Conservation (phyloP, 208 protist species). For the Acanthamoeba culbertsoni region DNA sequence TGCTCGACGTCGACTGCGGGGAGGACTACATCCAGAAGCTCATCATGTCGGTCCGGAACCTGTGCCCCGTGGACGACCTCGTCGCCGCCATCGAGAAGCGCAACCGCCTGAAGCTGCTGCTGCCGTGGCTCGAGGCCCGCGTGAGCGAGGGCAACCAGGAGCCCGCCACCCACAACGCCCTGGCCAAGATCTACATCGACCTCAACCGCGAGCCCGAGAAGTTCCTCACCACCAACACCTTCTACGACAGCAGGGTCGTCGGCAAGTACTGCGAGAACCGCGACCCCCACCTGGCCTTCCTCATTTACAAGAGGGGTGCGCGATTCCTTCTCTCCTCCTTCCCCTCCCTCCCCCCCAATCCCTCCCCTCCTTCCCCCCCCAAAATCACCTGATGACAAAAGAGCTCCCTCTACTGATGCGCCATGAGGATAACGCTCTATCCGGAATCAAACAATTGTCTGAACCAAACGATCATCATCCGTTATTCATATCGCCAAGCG, state of each 20-base stretch:
- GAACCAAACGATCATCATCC: too few relatives aligned
- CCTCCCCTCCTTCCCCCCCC: too few relatives aligned
- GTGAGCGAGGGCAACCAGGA: slow-evolving; percentile 94
- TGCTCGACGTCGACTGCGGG: slow-evolving; percentile 97
- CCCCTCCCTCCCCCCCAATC: not conserved
- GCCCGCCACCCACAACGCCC: slow-evolving; percentile 95
- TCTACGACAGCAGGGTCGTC: slow-evolving; percentile 94
- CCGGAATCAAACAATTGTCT: slow-evolving; percentile 14
- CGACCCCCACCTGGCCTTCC: slow-evolving; percentile 97
- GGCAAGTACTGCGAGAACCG: slow-evolving; percentile 99
- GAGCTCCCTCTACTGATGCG: not conserved
- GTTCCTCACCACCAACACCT: slow-evolving; percentile 96
- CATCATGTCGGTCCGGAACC: slow-evolving; percentile 92
- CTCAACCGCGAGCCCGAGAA: slow-evolving; percentile 94
- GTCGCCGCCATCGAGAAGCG: slow-evolving; percentile 88
- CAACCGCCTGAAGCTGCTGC: slow-evolving; percentile 96
- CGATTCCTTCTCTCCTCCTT: not conserved
- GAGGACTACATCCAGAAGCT: slow-evolving; percentile 97
- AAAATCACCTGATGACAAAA: not conserved
- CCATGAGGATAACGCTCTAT: slow-evolving; percentile 19
- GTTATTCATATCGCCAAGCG: not conserved
- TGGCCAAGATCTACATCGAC: slow-evolving; percentile 99
- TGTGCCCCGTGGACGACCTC: slow-evolving; percentile 93
- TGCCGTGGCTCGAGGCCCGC: slow-evolving; percentile 97
- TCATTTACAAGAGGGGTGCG: slow-evolving; percentile 92